phyloP scores from a whole-genome alignment of 2,329 filamentous ascomycete genomes.

The Camillea tinctor region DNA sequence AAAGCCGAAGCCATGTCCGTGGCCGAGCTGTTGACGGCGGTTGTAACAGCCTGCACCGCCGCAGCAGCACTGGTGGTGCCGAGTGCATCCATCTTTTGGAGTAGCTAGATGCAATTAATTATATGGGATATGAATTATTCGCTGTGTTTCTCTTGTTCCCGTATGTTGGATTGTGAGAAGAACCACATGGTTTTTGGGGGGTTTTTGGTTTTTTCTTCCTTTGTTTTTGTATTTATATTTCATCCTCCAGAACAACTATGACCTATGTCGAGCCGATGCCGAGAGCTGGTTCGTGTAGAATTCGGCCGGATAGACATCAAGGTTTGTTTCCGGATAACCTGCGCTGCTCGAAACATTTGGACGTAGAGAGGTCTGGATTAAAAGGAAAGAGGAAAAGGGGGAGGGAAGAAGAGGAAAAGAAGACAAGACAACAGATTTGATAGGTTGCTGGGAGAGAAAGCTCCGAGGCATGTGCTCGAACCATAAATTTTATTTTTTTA shows the following conservation, averaged over 20 bases:
- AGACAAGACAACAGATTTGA: background rate
- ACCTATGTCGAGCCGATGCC: background rate
- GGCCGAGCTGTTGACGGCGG: constrained; percentile 24
- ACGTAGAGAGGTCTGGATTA: constrained; percentile 5
- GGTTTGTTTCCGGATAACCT: constrained; percentile 9
- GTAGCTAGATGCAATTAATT: constrained; percentile 14
- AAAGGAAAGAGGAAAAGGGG: too few species aligned
- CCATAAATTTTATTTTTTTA: too few species aligned
- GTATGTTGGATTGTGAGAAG: background rate
- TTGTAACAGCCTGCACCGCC: constrained; percentile 24
- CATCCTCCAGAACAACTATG: background rate
- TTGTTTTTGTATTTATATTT: background rate
- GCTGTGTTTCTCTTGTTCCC: too few species aligned
- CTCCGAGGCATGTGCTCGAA: constrained; percentile 14
- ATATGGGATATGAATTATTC: too few species aligned
- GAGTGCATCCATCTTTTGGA: constrained; percentile 17
- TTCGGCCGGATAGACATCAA: background rate
- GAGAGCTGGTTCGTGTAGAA: background rate
- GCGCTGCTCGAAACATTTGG: constrained; percentile 19
- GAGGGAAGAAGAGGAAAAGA: constrained; percentile 3
- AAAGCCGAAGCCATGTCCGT: constrained; percentile 24
- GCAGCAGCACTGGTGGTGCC: constrained; percentile 10
- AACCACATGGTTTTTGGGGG: background rate
- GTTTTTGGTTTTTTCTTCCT: too few species aligned
- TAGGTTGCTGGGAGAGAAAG: constrained; percentile 9